Evolutionary conservation across 306 rosid species (phyloP).

Genomic region (Pueraria montana): DNA sequence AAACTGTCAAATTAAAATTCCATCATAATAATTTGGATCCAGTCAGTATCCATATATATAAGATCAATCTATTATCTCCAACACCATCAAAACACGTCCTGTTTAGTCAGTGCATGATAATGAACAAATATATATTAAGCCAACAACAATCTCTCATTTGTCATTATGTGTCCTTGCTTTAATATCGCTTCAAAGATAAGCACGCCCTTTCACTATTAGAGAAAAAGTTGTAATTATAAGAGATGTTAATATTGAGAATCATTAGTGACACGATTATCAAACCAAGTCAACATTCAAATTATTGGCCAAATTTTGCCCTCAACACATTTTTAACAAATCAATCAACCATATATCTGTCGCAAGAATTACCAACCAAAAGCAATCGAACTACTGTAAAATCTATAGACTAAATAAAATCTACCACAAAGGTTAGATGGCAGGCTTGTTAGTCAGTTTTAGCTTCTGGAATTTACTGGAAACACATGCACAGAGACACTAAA

Average conservation of each 20-base stretch:
- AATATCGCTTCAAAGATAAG: constrained; percentile 13
- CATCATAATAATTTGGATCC: constrained; percentile 25
- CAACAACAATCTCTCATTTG: constrained; percentile 26
- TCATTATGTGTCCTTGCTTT: constrained; percentile 11
- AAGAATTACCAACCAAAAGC: not conserved
- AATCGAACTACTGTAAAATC: no score
- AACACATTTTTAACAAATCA: constrained; percentile 8
- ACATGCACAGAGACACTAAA: no score
- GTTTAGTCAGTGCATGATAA: constrained; percentile 1
- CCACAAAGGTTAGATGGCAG: not conserved
- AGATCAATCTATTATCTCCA: not conserved
- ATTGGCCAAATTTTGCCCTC: not conserved
- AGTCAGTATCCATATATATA: not conserved
- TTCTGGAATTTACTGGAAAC: not conserved
- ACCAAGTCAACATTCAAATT: constrained; percentile 24
- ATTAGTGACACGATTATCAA: not conserved
- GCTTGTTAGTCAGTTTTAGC: not conserved
- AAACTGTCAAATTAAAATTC: not conserved
- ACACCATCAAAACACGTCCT: not conserved
- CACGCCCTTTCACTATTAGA: constrained; percentile 5
- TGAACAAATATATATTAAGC: not conserved
- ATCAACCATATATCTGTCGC: constrained; percentile 12
- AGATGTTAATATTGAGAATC: constrained; percentile 18
- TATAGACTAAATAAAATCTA: not conserved
- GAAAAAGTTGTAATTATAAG: constrained; percentile 18